A percentile compares a stretch with the other conserved stretches of the same genome.
These are phyloP conservation scores for Lasiosphaeria miniovina DNA, from an alignment of 495 filamentous ascomycete species.

Conservation along the genomic window DNA sequence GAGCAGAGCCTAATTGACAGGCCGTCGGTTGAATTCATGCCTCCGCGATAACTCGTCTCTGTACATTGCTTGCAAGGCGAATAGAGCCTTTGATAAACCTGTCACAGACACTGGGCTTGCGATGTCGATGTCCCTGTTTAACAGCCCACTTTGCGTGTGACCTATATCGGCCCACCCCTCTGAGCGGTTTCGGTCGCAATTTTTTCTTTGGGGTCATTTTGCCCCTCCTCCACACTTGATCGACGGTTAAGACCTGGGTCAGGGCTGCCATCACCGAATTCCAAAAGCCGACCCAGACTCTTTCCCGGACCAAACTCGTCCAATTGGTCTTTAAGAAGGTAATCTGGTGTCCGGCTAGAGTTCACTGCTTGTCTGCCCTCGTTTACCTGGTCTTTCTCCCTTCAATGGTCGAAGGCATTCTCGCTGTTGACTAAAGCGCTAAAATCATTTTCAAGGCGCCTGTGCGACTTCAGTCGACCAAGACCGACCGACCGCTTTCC, in stretches of 20 bases:
- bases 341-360: constrained; percentile 16
- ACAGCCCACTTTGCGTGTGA: neutral
- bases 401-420: constrained; percentile 26
- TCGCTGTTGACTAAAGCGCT: constrained; percentile 21
- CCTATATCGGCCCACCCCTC: neutral
- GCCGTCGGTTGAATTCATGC: neutral
- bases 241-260: constrained; percentile 11
- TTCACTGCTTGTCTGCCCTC: constrained; percentile 16
- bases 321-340: constrained; percentile 26
- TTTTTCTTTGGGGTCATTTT: constrained; percentile 28
- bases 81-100: neutral
- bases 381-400: constrained; percentile 13
- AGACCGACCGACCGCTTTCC: neutral
- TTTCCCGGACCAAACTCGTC: constrained; percentile 14
- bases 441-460: neutral
- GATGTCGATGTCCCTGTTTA: neutral
- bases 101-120: neutral
- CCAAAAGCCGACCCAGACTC: constrained; percentile 20
- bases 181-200: constrained; percentile 37
- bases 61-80: neutral
- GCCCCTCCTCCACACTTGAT: constrained; percentile 30
- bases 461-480: neutral
- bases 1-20: no score
- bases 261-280: constrained; percentile 11
- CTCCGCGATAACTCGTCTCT: neutral